phyloP scores from a whole-genome alignment of 345 rosid species.

The Reutealis trisperma region DNA sequence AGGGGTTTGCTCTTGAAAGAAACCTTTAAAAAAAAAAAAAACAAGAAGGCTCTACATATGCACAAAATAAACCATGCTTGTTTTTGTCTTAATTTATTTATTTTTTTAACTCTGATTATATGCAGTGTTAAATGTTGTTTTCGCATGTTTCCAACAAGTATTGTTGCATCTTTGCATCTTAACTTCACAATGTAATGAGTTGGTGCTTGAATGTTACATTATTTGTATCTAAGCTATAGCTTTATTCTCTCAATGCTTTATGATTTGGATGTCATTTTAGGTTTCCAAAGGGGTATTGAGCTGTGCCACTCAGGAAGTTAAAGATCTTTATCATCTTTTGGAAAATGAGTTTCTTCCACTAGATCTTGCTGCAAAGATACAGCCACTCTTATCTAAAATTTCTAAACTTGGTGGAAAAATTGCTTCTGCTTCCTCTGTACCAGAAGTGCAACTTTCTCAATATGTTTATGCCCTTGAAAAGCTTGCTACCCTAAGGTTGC shows the following conservation, averaged over 20 bases:
- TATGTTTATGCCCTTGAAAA: conserved; percentile 85
- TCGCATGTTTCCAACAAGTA: background rate
- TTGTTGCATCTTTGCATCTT: background rate
- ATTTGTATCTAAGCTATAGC: background rate
- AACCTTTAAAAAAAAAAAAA: too few species aligned
- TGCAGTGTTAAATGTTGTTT: background rate
- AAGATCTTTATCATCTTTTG: conserved; percentile 85
- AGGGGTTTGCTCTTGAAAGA: background rate
- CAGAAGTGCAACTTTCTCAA: conserved; percentile 81
- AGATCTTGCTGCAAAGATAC: conserved; percentile 78
- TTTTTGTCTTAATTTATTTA: background rate
- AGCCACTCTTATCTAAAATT: conserved; percentile 69
- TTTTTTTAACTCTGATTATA: background rate
- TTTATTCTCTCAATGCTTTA: background rate
- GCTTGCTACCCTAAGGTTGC: conserved; percentile 84
- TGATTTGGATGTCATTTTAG: conserved; percentile 38
- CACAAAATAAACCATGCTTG: background rate
- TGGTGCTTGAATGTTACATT: background rate
- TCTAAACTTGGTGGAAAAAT: conserved; percentile 92
- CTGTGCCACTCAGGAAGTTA: conserved; percentile 96
- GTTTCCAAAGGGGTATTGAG: conserved; percentile 86
- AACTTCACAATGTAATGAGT: background rate
- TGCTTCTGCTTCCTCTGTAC: conserved; percentile 83
- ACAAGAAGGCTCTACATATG: background rate
- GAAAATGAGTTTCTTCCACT: conserved; percentile 90